phyloP scores from a whole-genome alignment of 148 eudicot genomes.

The Cornus controversa region DNA sequence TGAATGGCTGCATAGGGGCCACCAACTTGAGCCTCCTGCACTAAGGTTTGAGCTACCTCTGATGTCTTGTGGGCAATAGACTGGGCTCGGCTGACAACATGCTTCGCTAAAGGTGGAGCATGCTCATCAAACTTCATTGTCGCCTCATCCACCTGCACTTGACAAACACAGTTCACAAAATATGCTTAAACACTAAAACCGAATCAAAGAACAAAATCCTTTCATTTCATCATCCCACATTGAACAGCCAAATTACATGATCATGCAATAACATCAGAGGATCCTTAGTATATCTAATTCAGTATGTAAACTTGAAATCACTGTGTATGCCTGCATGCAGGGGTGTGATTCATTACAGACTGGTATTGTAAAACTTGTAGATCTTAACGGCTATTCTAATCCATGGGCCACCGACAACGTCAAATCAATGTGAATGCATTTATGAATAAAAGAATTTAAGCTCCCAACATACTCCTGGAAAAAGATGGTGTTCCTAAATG shows the following conservation, averaged over 20 bases:
- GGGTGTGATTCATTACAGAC: no score
- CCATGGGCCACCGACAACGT: no score
- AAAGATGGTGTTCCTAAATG: not conserved
- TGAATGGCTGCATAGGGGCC: constrained; percentile 48
- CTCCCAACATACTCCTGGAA: not conserved
- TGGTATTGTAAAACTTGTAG: not conserved
- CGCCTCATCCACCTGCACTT: constrained; percentile 44
- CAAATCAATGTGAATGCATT: not conserved
- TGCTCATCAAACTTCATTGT: constrained; percentile 42
- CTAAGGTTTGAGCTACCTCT: constrained; percentile 28
- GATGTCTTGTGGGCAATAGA: constrained; percentile 24
- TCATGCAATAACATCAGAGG: no score
- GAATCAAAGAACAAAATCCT: not conserved
- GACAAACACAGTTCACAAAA: not conserved
- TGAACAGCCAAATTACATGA: no score
- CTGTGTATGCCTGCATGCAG: no score
- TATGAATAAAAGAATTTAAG: not conserved
- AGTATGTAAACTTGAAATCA: no score
- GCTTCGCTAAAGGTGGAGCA: constrained; percentile 54
- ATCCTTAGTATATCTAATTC: no score
- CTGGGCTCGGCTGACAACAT: constrained; percentile 25
- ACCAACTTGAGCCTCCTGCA: constrained; percentile 31
- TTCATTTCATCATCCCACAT: not conserved
- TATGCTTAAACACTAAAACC: not conserved
- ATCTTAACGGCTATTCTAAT: no score